Evolutionary conservation across 352 stramenopile genomes (phyloP), one percentile per base, ranked within the genome.

Genomic region (Pythium volutum): DNA sequence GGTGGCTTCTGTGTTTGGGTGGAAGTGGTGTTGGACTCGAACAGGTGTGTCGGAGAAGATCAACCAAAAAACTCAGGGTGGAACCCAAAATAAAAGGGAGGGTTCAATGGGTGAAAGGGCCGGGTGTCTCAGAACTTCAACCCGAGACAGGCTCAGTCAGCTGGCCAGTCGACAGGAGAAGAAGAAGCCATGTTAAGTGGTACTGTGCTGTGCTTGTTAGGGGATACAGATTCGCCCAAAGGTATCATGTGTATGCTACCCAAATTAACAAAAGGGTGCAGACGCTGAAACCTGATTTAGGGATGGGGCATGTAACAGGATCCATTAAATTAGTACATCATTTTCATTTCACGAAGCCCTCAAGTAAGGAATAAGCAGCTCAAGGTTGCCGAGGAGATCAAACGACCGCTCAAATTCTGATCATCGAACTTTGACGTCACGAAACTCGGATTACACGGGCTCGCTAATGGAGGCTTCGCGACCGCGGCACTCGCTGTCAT

Each of bases 191-290:
- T 31, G 43, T 50, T 15, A 9, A n/a, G 23, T 20, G 16, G 43
- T 50, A 50, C 43, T 33, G 12, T 50, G 3, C 9, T n/a, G 11
- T 50, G 14, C 20, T 50, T 50, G 43, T 50, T 50, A 50, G 43
- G 33, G 14, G 43, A 50, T 29, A 20, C 43, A 31, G 14, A 50
- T 34, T 31, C 8, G 25, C 22, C 43, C 43, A 31, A 50, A 33
- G 33, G 18, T 33, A 47, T 1, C 12, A 27, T 2, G 0, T 16
- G 6, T 6, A 20, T 8, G 10, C 2, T 34, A 18, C 43, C 43
- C 12, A 50, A 50, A 33, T 43, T 2, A 43, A 20, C 4, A 1
- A 43, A 22, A 2, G 16, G 36, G 36, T 16, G 5, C 11, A 43
- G 36, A 43, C 6, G n/a, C 14, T 43, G 36, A 36, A 43, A 43